These are phyloP conservation scores for Gliomastix tumulicola DNA, from an alignment of 2,329 filamentous ascomycete genomes.

Conservation along the genomic window DNA sequence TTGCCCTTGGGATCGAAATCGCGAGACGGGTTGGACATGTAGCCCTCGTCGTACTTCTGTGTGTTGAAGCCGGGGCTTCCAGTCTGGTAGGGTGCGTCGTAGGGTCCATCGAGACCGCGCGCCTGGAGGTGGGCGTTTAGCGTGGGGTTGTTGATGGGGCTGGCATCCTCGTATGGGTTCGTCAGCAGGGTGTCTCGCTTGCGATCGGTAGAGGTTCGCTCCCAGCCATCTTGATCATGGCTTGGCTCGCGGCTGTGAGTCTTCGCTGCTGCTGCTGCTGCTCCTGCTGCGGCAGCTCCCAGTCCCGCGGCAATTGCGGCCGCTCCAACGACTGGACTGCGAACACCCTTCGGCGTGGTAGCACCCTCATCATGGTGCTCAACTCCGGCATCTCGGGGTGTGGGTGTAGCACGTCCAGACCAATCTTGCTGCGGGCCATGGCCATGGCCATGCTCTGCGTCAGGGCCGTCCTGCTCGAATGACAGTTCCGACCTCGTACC, in stretches of 20 bases:
- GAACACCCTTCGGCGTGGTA: conserved; percentile 21
- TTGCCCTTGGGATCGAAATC: conserved; percentile 49
- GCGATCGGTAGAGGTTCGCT: conserved; percentile 52
- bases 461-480: conserved; percentile 61
- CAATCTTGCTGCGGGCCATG: too few relatives aligned
- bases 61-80: conserved; percentile 47
- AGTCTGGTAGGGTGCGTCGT: conserved; percentile 39
- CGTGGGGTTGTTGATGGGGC: conserved; percentile 51
- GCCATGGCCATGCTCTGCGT: conserved; percentile 38
- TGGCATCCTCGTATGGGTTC: conserved; percentile 60
- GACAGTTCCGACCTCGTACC: conserved; percentile 84
- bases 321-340: too few relatives aligned
- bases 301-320: conserved; percentile 20
- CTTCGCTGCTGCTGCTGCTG: conserved; percentile 41
- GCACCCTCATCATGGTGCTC: conserved; percentile 11
- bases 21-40: conserved; percentile 65
- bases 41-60: conserved; percentile 75
- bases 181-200: conserved; percentile 62
- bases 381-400: conserved; percentile 9
- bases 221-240: conserved; percentile 58
- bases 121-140: conserved; percentile 39
- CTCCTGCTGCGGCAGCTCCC: conserved; percentile 45
- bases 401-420: conserved; percentile 49
- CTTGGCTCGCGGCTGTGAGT: conserved; percentile 46
- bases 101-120: conserved; percentile 27